Conservation (phyloP, 306 rosid species). For the Pyrus bretschneideri region DNA sequence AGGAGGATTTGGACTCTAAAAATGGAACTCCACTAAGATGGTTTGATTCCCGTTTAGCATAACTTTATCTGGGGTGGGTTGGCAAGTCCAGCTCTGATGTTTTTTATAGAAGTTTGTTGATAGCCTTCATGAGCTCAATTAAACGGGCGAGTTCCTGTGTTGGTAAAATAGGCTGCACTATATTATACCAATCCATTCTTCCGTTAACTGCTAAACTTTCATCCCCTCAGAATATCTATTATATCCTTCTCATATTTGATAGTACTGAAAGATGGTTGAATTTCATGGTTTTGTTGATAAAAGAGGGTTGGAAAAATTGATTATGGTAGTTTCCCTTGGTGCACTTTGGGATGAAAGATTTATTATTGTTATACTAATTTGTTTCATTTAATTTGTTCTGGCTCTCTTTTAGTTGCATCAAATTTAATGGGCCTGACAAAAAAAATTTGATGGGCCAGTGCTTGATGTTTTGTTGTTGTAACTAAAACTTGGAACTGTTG, state of each 20-base stretch:
- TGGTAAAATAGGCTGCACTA: background rate
- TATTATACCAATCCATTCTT: background rate
- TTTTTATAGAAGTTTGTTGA: background rate
- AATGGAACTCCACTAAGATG: conserved; percentile 7
- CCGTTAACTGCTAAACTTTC: background rate
- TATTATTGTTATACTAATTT: background rate
- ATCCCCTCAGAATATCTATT: background rate
- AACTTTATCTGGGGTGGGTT: background rate
- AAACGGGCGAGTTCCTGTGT: background rate
- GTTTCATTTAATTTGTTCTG: background rate
- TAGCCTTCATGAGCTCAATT: background rate
- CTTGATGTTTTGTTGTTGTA: background rate
- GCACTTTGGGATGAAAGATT: background rate
- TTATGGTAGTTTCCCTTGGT: background rate
- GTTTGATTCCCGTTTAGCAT: background rate
- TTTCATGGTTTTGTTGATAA: background rate
- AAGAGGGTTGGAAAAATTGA: background rate
- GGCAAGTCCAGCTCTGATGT: background rate
- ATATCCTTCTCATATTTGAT: background rate
- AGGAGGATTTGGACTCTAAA: background rate
- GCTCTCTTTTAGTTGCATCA: background rate
- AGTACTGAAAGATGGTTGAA: background rate
- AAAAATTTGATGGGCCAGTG: background rate
- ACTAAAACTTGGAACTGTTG: background rate
- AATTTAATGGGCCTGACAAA: background rate